Conservation (phyloP, 2,329 filamentous ascomycete species). For the Basipetospora sp. region DNA sequence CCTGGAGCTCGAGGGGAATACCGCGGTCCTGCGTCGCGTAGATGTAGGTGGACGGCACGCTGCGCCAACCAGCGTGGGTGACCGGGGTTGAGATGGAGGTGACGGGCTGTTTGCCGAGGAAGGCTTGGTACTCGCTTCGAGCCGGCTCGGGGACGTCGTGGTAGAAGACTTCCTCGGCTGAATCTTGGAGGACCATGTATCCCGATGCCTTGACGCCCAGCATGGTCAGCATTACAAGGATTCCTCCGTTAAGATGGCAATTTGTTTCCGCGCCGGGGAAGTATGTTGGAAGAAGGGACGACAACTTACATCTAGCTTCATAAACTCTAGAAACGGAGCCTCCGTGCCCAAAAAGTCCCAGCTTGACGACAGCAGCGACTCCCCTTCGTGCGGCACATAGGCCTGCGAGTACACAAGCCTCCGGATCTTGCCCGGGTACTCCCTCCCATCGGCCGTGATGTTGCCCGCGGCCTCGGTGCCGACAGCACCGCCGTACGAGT, state of each 20-base stretch:
- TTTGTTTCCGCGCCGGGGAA: no score
- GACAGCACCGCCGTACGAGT: slow-evolving; percentile 12
- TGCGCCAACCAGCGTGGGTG: neutral
- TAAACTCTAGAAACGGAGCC: no score
- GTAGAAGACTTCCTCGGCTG: neutral
- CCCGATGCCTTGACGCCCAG: no score
- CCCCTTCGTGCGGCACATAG: neutral
- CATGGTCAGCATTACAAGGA: no score
- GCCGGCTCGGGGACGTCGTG: slow-evolving; percentile 3
- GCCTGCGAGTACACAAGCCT: slow-evolving; percentile 2
- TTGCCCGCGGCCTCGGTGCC: slow-evolving; percentile 9
- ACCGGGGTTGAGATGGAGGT: neutral
- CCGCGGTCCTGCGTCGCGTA: neutral
- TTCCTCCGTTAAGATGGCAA: no score
- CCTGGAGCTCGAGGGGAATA: neutral
- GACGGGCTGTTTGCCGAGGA: neutral
- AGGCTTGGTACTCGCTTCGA: neutral
- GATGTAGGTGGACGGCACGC: slow-evolving; percentile 1
- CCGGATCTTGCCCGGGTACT: slow-evolving; percentile 1
- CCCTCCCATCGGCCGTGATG: neutral
- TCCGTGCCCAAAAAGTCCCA: no score
- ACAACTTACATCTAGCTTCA: no score
- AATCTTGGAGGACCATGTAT: neutral
- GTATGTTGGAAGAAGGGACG: no score
- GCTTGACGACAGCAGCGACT: neutral